Evolutionary conservation across 2,329 filamentous ascomycete species (phyloP).

Genomic region (Cadophora gregata): DNA sequence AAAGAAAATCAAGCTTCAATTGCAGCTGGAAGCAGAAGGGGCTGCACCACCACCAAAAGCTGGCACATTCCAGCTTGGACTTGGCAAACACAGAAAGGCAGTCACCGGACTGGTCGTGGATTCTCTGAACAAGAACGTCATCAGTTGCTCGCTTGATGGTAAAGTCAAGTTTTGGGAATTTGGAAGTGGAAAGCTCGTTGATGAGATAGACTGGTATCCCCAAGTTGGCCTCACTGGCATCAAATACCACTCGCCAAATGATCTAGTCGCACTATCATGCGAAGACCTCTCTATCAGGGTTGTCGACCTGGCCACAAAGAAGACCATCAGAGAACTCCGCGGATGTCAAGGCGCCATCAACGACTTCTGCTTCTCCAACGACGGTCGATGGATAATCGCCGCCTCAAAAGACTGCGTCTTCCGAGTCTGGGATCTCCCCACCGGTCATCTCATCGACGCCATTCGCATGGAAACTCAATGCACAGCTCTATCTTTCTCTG

Average conservation of each 20-base stretch:
- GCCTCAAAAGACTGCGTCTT: slow-evolving; percentile 81
- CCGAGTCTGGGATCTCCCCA: slow-evolving; percentile 93
- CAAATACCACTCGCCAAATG: slow-evolving; percentile 81
- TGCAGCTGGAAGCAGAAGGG: slow-evolving; percentile 50
- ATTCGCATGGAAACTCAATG: slow-evolving; percentile 81
- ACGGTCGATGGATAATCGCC: slow-evolving; percentile 92
- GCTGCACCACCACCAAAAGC: slow-evolving; percentile 29
- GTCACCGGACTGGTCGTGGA: slow-evolving; percentile 90
- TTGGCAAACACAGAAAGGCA: slow-evolving; percentile 78
- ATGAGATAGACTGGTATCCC: slow-evolving; percentile 83
- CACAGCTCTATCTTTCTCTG: slow-evolving; percentile 85
- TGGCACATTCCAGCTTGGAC: slow-evolving; percentile 46
- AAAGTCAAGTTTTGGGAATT: slow-evolving; percentile 99
- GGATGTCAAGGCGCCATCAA: slow-evolving; percentile 76
- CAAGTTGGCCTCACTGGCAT: slow-evolving; percentile 78
- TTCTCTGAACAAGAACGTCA: slow-evolving; percentile 82
- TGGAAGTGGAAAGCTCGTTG: slow-evolving; percentile 75
- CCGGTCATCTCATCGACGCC: slow-evolving; percentile 92
- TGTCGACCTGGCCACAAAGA: slow-evolving; percentile 88
- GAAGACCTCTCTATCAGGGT: slow-evolving; percentile 88
- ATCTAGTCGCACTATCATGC: slow-evolving; percentile 87
- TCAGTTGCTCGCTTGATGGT: slow-evolving; percentile 89
- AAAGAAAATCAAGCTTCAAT: slow-evolving; percentile 73
- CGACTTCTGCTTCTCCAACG: slow-evolving; percentile 87
- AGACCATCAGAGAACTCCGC: slow-evolving; percentile 92